A percentile compares a stretch with the other conserved stretches of the same genome.
These are phyloP conservation scores for Asclepias syriaca DNA, from an alignment of 257 asterid species.

Conservation along the genomic window DNA sequence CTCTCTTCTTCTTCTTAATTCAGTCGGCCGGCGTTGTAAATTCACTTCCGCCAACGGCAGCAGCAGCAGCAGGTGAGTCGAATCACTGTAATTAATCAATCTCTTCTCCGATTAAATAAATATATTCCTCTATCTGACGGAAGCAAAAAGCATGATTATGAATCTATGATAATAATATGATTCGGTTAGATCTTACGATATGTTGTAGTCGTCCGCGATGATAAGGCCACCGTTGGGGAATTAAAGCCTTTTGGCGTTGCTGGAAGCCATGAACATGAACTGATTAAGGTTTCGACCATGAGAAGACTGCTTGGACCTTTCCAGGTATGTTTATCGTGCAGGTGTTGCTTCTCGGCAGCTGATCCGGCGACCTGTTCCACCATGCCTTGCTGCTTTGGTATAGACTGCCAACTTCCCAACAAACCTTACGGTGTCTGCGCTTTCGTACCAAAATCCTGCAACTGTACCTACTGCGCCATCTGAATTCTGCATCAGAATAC, in stretches of 20 bases:
- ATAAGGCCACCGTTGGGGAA: not conserved
- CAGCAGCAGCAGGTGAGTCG: not conserved
- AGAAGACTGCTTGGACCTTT: not conserved
- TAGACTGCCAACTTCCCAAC: conserved; percentile 18
- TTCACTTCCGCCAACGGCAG: not conserved
- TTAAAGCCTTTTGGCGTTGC: not conserved
- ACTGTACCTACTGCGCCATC: conserved; percentile 16
- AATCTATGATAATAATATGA: not conserved
- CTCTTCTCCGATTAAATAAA: too few relatives aligned
- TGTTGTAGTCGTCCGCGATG: not conserved
- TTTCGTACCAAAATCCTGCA: conserved; percentile 23
- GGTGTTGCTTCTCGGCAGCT: not conserved
- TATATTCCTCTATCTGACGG: too few relatives aligned
- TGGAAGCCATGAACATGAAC: not conserved
- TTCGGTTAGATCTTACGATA: not conserved
- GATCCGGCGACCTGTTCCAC: not conserved
- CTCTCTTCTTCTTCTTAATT: not conserved
- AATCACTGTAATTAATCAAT: not conserved
- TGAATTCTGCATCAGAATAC: not conserved
- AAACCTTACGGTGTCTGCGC: conserved; percentile 28
- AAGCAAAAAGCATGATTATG: too few relatives aligned
- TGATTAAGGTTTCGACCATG: not conserved
- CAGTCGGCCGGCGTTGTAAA: not conserved
- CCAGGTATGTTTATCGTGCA: not conserved
- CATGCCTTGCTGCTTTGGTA: conserved; percentile 24